A percentile compares a stretch with the other conserved stretches of the same genome.
These are phyloP conservation scores for Graphilbum ipis-grandicollis DNA, from an alignment of 2,329 filamentous ascomycete species.

Conservation along the genomic window DNA sequence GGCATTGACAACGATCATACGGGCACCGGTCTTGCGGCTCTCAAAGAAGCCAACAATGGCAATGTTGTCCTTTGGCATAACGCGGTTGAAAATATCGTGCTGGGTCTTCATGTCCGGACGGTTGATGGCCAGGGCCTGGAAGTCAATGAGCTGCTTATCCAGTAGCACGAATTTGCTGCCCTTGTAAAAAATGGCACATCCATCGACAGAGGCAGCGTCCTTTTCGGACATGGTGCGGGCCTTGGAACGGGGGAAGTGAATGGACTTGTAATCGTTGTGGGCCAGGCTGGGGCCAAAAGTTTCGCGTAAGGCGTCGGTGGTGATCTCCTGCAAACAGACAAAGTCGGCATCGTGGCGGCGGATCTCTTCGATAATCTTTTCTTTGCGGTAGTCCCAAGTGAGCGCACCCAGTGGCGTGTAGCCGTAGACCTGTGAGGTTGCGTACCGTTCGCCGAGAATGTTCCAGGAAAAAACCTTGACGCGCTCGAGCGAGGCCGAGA, in stretches of 20 bases:
- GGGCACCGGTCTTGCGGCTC: conserved; percentile 74
- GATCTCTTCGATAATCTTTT: conserved; percentile 71
- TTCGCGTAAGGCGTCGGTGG: conserved; percentile 78
- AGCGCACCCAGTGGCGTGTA: conserved; percentile 75
- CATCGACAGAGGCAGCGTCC: conserved; percentile 80
- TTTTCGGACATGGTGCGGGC: conserved; percentile 84
- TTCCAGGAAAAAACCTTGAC: conserved; percentile 89
- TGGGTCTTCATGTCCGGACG: conserved; percentile 93
- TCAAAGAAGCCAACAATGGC: conserved; percentile 85
- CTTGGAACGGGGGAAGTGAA: conserved; percentile 81
- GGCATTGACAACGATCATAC: conserved; percentile 82
- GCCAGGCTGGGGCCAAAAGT: conserved; percentile 79
- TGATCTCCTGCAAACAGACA: conserved; percentile 84
- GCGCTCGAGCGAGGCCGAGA: conserved; percentile 41
- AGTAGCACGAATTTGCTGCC: conserved; percentile 76
- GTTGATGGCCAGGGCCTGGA: conserved; percentile 81
- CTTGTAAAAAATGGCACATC: conserved; percentile 88
- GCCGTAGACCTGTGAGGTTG: conserved; percentile 69
- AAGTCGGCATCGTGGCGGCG: conserved; percentile 69
- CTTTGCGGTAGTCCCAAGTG: conserved; percentile 71
- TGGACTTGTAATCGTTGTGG: conserved; percentile 78
- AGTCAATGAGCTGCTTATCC: conserved; percentile 89
- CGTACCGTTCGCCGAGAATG: conserved; percentile 85
- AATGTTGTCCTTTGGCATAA: conserved; percentile 98
- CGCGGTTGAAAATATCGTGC: conserved; percentile 93